Evolutionary conservation across 495 filamentous ascomycete species (phyloP).

Genomic region (Talaromyces nanjingensis): DNA sequence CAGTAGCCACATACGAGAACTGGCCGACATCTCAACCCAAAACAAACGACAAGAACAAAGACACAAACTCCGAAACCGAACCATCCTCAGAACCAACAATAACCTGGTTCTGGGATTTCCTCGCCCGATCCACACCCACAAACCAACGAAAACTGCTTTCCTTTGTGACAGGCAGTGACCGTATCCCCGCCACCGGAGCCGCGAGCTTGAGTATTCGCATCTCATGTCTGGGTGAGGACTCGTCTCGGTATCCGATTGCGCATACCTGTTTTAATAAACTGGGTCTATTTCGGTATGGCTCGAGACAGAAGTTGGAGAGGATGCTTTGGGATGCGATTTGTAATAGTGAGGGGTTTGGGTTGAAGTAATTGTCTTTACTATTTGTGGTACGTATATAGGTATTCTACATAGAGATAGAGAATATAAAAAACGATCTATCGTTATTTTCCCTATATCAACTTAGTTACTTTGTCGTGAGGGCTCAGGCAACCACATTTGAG

Average conservation of each 20-base stretch:
- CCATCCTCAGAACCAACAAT: conserved; percentile 52
- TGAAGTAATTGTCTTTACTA: conserved; percentile 50
- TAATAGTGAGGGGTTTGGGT: conserved; percentile 90
- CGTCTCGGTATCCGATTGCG: conserved; percentile 70
- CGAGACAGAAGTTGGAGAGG: conserved; percentile 55
- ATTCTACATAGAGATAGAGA: neutral
- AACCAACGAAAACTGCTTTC: conserved; percentile 73
- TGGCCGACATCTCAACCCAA: conserved; percentile 42
- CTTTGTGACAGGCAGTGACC: conserved; percentile 91
- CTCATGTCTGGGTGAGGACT: conserved; percentile 67
- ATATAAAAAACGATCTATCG: neutral
- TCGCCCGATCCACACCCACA: conserved; percentile 54
- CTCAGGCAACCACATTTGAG: neutral
- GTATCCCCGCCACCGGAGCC: conserved; percentile 87
- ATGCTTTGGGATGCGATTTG: conserved; percentile 80
- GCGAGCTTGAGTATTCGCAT: conserved; percentile 72
- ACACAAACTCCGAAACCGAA: neutral
- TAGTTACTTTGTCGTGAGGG: neutral
- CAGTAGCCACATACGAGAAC: conserved; percentile 75
- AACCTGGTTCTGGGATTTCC: conserved; percentile 85
- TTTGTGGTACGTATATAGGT: neutral
- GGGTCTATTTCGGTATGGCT: conserved; percentile 65
- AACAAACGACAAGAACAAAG: neutral
- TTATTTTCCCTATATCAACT: neutral
- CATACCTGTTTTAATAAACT: conserved; percentile 90